phyloP scores from a whole-genome alignment of 306 rosid species.

The Glycyrrhiza uralensis region DNA sequence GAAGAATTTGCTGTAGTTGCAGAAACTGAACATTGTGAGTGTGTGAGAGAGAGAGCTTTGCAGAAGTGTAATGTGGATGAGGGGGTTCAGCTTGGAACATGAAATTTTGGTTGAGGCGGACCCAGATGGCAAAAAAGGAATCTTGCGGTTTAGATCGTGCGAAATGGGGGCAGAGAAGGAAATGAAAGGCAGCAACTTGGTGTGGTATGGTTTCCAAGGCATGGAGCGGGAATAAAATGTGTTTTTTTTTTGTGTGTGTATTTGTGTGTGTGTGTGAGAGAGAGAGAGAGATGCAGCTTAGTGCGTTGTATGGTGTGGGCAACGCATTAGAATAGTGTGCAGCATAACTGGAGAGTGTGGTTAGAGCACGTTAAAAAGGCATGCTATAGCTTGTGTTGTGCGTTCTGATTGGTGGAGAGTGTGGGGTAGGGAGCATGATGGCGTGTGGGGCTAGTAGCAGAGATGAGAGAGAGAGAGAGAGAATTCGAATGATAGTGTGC shows the following conservation, averaged over 20 bases:
- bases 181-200: not conserved
- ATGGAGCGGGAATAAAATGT: not conserved
- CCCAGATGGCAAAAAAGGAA: not conserved
- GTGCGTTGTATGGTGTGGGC: not conserved
- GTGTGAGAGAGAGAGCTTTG: not conserved
- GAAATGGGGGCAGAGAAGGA: not conserved
- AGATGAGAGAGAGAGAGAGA: too few species aligned
- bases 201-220: not conserved
- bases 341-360: too few species aligned
- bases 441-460: not conserved
- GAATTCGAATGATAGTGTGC: slow-evolving; percentile 1
- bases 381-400: too few species aligned
- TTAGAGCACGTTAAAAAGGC: slow-evolving; percentile 21
- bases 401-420: not conserved
- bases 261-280: not conserved
- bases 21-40: not conserved
- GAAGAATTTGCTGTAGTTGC: slow-evolving; percentile 15
- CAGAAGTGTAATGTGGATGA: not conserved
- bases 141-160: not conserved
- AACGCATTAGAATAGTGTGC: not conserved
- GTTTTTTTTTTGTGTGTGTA: too few species aligned
- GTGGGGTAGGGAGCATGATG: slow-evolving; percentile 15
- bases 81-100: slow-evolving; percentile 12
- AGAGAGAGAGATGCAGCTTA: not conserved
- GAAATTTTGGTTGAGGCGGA: not conserved